Evolutionary conservation across 2,329 filamentous ascomycete species (phyloP), one percentile per base, ranked within the genome.

Genomic region (Trichoderma aggressivum): DNA sequence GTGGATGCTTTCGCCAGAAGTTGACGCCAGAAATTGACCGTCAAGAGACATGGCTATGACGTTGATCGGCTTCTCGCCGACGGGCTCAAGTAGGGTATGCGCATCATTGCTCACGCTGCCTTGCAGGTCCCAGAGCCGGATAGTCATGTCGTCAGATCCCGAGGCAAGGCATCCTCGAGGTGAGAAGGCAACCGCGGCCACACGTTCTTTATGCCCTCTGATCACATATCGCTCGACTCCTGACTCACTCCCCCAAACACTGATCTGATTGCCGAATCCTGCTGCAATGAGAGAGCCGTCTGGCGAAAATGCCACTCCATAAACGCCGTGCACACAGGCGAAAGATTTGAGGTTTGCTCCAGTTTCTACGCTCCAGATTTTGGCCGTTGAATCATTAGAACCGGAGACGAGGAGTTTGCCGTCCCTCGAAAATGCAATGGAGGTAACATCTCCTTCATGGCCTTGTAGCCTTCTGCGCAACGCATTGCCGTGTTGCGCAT

Each of bases 391-490:
- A 1, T 50, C 43, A 6, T 7, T 1, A 11, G 43, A 50, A 10
- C 43, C 43, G 12, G 43, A 50, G 1, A 21, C n/a, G 12, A 50
- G 10, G 2, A 2, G 10, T 3, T 50, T 50, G 11, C 12, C 43
- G 43, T 50, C 43, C n/a, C 2, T 0, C n/a, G n/a, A 50, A 21
- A 50, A 50, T 50, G 43, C 10, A 50, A 50, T 0, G 1, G 18
- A 50, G 2, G 4, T 21, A 10, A 50, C 2, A 50, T 3, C 0
- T n/a, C 1, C 5, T 50, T 50, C 0, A 21, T 50, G 43, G 43
- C 10, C 43, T 11, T 6, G n/a, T 0, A 50, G 0, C 12, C 10
- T 21, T 50, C 0, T 50, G 0, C 3, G n/a, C 4, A 21, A 12
- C 6, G 10, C 43, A 21, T 50, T 50, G 10, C 5, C 43, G 10